A percentile compares a stretch with the other conserved stretches of the same genome.
These are phyloP conservation scores for Castanea sativa DNA, from an alignment of 306 rosid genomes.

Conservation along the genomic window DNA sequence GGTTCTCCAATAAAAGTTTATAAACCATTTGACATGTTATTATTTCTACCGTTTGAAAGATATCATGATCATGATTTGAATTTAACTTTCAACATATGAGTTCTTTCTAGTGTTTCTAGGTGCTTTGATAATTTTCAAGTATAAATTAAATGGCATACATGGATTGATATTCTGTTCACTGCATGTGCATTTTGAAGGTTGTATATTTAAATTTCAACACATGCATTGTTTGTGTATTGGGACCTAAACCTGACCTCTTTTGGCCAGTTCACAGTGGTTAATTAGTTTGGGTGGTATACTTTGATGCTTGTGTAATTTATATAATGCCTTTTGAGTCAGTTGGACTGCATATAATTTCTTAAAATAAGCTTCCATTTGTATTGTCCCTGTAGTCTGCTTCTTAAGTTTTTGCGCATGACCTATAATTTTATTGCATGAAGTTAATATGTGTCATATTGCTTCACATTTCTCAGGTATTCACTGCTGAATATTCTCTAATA, in stretches of 20 bases:
- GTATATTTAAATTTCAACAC: not conserved
- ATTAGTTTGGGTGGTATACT: not conserved
- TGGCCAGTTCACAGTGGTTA: not conserved
- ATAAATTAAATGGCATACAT: not conserved
- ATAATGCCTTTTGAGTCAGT: not conserved
- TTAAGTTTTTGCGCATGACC: constrained; percentile 24
- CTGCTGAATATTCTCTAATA: constrained; percentile 91
- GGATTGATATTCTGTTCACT: not conserved
- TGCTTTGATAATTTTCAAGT: not conserved
- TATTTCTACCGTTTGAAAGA: constrained; percentile 6
- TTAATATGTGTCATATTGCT: constrained; percentile 15
- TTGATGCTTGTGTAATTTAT: not conserved
- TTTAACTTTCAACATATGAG: not conserved
- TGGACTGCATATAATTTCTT: constrained; percentile 14
- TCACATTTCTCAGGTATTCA: constrained; percentile 62
- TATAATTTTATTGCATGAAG: constrained; percentile 6
- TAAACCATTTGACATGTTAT: not conserved
- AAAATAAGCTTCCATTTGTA: constrained; percentile 3
- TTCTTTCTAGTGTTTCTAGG: not conserved
- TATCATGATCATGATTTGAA: not conserved
- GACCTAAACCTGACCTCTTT: not conserved
- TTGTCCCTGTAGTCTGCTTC: constrained; percentile 4
- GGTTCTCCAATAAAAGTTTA: not conserved
- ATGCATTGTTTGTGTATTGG: constrained; percentile 20
- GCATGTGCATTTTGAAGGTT: not conserved